Base-by-base conservation (phyloP, 2,329 filamentous ascomycete genomes). In the Colletotrichum neosansevieriae region DNA sequence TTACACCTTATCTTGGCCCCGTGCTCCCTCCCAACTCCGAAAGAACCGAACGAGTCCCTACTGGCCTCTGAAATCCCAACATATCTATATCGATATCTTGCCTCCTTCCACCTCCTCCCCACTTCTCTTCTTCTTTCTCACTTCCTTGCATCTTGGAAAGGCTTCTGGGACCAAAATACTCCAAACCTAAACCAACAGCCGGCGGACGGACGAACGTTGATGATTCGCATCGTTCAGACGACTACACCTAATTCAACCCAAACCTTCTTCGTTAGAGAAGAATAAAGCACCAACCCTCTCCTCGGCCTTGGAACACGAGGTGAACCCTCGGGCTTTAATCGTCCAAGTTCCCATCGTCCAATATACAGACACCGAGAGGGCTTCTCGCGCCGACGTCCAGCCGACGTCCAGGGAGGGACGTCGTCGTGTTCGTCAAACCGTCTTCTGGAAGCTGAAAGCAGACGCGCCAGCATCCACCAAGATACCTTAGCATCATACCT, bases 161-260 rank as follows among this genome's bases (percentile, higher is more conserved):
- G 36, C n/a, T 40, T 34, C 29, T 45, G 24, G 40, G 42, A 58
- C 56, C 34, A 45, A 4, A 17, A 58, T 32, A 21, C 19, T 32
- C 12, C 49, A 50, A 59, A 29, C 32, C 12, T 21, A 40, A 59
- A 29, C 29, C 29, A 29, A 29, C 29, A 29, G 29, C 29, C 1
- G 29, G 29, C 57, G 57, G 29, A 59, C 44, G 21, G 57, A 59
- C 44, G 44, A 45, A 50, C 57, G 32, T 40, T 49, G 44, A 40
- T 10, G 32, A 50, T 17, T 50, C 45, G 17, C 19, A 32, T 32
- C 19, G 57, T 59, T 50, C 44, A 44, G 57, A 59, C 57, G 44
- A 59, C 57, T 29, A 50, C 57, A 59, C 57, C 57, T 59, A 49
- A 38, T 59, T 59, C 7, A 32, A 40, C n/a, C 13, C 44, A 49